These are phyloP conservation scores for Spatholobus suberectus DNA, from an alignment of 306 rosid genomes.

Conservation along the genomic window DNA sequence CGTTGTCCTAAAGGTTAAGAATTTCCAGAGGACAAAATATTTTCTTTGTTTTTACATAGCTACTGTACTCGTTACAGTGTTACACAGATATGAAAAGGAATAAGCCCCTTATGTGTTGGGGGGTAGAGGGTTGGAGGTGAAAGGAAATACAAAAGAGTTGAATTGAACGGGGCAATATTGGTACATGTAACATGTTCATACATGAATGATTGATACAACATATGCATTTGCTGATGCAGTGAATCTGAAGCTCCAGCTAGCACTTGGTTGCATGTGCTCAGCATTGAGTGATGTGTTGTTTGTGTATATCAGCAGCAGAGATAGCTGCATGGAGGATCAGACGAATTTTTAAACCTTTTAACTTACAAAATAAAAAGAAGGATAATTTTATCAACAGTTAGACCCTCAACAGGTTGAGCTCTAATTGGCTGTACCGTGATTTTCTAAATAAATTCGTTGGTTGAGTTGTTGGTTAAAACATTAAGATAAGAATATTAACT, in stretches of 20 bases:
- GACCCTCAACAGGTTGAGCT: background rate
- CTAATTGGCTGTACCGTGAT: too few relatives aligned
- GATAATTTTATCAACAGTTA: background rate
- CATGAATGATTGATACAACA: slow-evolving; percentile 28
- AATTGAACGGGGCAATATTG: background rate
- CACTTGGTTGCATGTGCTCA: slow-evolving; percentile 18
- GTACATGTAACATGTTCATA: slow-evolving; percentile 34
- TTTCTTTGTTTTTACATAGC: background rate
- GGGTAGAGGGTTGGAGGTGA: background rate
- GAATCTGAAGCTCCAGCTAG: slow-evolving; percentile 10
- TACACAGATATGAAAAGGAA: background rate
- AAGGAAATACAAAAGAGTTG: slow-evolving; percentile 8
- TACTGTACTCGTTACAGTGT: slow-evolving; percentile 25
- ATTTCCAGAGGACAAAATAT: background rate
- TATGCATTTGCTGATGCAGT: slow-evolving; percentile 22
- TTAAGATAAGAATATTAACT: background rate
- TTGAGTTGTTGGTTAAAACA: background rate
- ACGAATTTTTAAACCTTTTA: too few relatives aligned
- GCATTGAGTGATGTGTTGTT: slow-evolving; percentile 13
- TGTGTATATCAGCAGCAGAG: slow-evolving; percentile 34
- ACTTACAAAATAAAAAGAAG: background rate
- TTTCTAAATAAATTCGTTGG: too few relatives aligned
- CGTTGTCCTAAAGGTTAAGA: background rate
- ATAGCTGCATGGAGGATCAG: slow-evolving; percentile 19
- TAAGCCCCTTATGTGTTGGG: background rate